Base-by-base conservation (phyloP, 305 asterid genomes). In the Caryopteris hybrid region DNA sequence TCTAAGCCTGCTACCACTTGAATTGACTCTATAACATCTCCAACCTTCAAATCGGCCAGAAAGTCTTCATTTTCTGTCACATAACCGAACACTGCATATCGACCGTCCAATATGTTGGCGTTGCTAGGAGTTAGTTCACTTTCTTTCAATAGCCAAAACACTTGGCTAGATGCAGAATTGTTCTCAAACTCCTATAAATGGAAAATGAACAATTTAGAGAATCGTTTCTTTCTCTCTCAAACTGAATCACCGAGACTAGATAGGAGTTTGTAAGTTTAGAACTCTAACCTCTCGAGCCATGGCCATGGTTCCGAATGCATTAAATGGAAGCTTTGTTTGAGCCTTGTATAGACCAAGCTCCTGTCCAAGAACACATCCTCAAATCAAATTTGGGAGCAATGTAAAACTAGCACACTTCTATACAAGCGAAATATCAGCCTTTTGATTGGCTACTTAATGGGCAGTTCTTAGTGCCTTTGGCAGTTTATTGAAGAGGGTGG, bases 261-360 rank as follows among this genome's bases (percentile, higher is more conserved):
- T 29, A 42, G 5, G 69, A 47, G 52, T 34, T 21, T 27, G 25
- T 10, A 34, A 56, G 74, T 70, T 64, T 21, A 72, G 60, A 66
- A 38, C 21, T 68, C 78, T 85, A 75, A 91, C 99, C 60, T 91
- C 99, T 77, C 99, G 80, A 55, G 99, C 99, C 99, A 91, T 91
- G 61, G 98, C 97, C 99, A 94, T 87, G 54, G 99, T 94, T 68
- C 98, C 99, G 61, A 94, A 94, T 43, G 99, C 99, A 79, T 94
- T 94, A 63, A 94, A 94, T 7, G 99, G 98, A 68, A 94, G 97
- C 83, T 69, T 89, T 23, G 98, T 94, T 76, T 94, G 99, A 71
- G 99, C 98, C 83, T 94, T 94, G 88, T 91, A 94, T 25, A 94
- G 85, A 72, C 98, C 99, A 52, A 91, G 90, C 13, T 94, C 99